Base-by-base conservation (phyloP, 352 stramenopile genomes). In the Pythium utonaiense region DNA sequence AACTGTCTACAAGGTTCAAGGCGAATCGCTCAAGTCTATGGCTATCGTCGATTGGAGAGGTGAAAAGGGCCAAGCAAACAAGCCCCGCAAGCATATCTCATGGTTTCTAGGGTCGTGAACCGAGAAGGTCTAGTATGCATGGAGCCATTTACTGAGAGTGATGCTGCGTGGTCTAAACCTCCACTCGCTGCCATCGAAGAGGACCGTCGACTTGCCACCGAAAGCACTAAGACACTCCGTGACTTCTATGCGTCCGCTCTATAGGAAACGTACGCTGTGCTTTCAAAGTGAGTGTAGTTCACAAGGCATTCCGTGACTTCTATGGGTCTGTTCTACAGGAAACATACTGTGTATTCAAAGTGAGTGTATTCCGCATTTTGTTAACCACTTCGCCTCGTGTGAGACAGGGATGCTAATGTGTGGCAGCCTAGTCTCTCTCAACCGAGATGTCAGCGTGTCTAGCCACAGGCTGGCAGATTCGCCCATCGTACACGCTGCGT, bases 1-100 rank as follows among this genome's bases (percentile, higher is more conserved):
- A 31, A 62, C 55, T 1, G 31, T 62, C 12, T 62, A 62, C 31
- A 62, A 62, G 24, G 42, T 62, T 5, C 44, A 62, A 49, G 55
- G 55, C 10, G 55, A 62, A 40, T 54, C 55, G 21, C 36, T 62
- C 3, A 17, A 47, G 13, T 49, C 27, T n/a, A 49, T 62, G 44
- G 55, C 27, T 19, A 31, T 62, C 19, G 33, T 62, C 10, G 44
- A 62, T 22, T 62, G 55, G 55, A 62, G 40, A n/a, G 34, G 21
- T 16, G 49, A 6, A 14, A 9, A 9, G 28, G 4, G 24, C 16
- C 3, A 30, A 3, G 30, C 27, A 2, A 62, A 62, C 45, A 31
- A 50, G 17, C 55, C 55, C 1, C 55, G 24, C 45, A 62, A 38
- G 25, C 55, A 16, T 62, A 62, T 24, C 17, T 62, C 44, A 51